Percentiles rank a stretch among this genome's conserved stretches.
These are phyloP conservation scores for Protomyces macrosporus DNA, from an alignment of 1,139 yeast genomes.

Conservation along the genomic window DNA sequence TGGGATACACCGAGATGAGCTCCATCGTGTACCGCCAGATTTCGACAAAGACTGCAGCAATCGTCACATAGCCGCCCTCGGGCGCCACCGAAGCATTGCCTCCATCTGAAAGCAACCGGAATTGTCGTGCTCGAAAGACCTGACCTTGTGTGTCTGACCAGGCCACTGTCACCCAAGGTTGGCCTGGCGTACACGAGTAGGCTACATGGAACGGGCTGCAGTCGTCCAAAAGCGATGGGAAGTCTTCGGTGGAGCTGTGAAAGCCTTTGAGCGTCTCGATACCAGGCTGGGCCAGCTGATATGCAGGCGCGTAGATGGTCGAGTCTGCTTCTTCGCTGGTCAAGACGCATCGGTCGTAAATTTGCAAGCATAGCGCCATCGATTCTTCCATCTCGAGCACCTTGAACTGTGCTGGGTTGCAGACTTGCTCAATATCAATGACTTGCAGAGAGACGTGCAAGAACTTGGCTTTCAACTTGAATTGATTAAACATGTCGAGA, in stretches of 20 bases:
- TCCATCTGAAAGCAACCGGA: background rate
- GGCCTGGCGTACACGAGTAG: background rate
- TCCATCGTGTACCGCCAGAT: background rate
- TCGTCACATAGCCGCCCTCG: background rate
- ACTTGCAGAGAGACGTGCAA: background rate
- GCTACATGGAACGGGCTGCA: background rate
- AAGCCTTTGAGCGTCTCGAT: background rate
- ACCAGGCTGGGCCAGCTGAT: background rate
- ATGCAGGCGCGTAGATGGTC: background rate
- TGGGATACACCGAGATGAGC: background rate
- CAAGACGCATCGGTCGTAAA: background rate
- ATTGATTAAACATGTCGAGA: background rate
- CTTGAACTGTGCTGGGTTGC: background rate
- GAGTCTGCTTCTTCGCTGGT: background rate
- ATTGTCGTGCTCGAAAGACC: background rate
- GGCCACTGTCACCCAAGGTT: background rate
- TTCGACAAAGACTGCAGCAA: background rate
- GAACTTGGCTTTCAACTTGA: background rate
- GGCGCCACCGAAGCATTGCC: background rate
- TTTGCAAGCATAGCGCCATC: background rate
- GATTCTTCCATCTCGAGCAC: background rate
- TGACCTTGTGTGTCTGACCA: background rate
- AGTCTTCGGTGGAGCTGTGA: background rate
- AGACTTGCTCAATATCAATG: background rate
- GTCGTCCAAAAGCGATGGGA: background rate